Evolutionary conservation across 2,329 filamentous ascomycete genomes (phyloP).

Genomic region (Calonectria multiphialidica): DNA sequence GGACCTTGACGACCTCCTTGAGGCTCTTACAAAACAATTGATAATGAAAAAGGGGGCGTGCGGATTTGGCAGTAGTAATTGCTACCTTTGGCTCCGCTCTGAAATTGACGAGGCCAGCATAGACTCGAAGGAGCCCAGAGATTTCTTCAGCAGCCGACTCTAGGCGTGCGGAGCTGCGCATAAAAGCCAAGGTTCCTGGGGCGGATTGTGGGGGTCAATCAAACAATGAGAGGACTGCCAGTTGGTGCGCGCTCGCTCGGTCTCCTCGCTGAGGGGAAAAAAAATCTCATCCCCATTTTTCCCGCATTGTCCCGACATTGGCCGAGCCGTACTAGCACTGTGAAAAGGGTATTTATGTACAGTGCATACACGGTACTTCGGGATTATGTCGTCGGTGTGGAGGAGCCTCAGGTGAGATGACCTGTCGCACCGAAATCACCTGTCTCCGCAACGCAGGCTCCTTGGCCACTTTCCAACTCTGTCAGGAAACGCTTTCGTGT

Average conservation of each 20-base stretch:
- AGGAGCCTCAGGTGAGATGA: constrained; percentile 40
- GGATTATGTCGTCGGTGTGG: constrained; percentile 29
- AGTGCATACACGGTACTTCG: constrained; percentile 27
- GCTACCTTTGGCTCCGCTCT: constrained; percentile 8
- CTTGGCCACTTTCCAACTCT: constrained; percentile 1
- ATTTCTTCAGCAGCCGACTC: constrained; percentile 2
- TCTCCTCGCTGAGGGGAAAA: not conserved
- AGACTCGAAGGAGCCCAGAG: not conserved
- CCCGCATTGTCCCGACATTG: constrained; percentile 38
- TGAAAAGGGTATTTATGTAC: not conserved
- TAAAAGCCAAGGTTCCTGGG: constrained; percentile 9
- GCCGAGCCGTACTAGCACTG: constrained; percentile 39
- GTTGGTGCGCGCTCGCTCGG: not conserved
- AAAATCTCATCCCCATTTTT: constrained; percentile 29
- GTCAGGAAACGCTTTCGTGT: constrained; percentile 14
- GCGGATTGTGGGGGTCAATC: constrained; percentile 20
- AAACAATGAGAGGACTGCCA: constrained; percentile 6
- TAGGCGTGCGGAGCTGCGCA: constrained; percentile 17
- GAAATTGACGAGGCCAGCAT: constrained; percentile 13
- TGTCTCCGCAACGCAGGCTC: constrained; percentile 30
- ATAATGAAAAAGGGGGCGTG: constrained; percentile 7
- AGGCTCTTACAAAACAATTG: constrained; percentile 7
- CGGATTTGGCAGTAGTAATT: not conserved
- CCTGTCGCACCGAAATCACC: constrained; percentile 37
- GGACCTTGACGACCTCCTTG: constrained; percentile 15